These are phyloP conservation scores for Colletotrichum sp. DNA, from an alignment of 2,329 filamentous ascomycete genomes.

Conservation along the genomic window DNA sequence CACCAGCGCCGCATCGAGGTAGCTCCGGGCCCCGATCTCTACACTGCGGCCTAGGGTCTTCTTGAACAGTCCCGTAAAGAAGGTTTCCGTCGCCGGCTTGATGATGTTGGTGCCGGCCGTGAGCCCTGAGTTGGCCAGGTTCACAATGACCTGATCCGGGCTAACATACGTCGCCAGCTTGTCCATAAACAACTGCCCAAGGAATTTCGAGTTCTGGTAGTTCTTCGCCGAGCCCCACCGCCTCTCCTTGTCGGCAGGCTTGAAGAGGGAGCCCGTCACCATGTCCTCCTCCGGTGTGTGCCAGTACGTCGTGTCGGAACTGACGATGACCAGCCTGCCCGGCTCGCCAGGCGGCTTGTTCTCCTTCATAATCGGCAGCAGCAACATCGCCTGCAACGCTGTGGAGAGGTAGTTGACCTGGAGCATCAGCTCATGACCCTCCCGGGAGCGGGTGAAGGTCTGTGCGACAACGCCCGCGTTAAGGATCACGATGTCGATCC, in stretches of 20 bases:
- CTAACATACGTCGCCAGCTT: slow-evolving; percentile 41
- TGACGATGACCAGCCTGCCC: slow-evolving; percentile 33
- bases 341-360: slow-evolving; percentile 23
- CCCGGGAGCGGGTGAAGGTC: slow-evolving; percentile 1
- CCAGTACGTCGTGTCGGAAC: slow-evolving; percentile 29
- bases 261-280: slow-evolving; percentile 26
- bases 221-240: slow-evolving; percentile 24
- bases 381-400: slow-evolving; percentile 23
- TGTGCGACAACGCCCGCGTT: slow-evolving; percentile 20
- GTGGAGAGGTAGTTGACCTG: slow-evolving; percentile 34
- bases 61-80: slow-evolving; percentile 23
- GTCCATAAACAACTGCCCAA: slow-evolving; percentile 38
- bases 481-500: slow-evolving; percentile 22
- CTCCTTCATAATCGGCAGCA: slow-evolving; percentile 25
- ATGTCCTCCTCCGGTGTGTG: slow-evolving; percentile 26
- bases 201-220: slow-evolving; percentile 34
- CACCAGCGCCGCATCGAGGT: slow-evolving; percentile 47
- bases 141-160: slow-evolving; percentile 47
- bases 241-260: slow-evolving; percentile 33
- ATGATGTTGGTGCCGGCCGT: slow-evolving; percentile 46
- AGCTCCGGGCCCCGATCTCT: slow-evolving; percentile 46
- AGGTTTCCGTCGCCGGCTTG: slow-evolving; percentile 27
- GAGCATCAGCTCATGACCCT: slow-evolving; percentile 27
- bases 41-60: slow-evolving; percentile 31
- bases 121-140: slow-evolving; percentile 51